phyloP scores from a whole-genome alignment of 2,329 filamentous ascomycete species.

The Metarhizium anisopliae region DNA sequence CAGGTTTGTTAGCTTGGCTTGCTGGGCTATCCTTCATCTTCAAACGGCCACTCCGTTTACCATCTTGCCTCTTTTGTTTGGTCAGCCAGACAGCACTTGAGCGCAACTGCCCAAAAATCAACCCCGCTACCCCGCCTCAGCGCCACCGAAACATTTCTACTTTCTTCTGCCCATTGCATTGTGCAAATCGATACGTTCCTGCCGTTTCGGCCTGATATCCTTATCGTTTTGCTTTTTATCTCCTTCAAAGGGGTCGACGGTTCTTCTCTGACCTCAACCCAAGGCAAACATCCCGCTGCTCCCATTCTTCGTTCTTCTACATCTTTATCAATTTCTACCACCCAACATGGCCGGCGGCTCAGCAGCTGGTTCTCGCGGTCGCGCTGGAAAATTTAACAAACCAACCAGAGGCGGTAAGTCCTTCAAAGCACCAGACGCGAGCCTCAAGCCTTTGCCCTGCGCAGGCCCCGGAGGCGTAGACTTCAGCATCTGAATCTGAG shows the following conservation, averaged over 20 bases:
- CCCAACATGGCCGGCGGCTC: slow-evolving; percentile 36
- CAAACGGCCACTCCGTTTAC: background rate
- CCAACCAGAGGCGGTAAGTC: slow-evolving; percentile 79
- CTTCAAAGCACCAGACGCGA: background rate
- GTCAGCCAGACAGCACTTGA: background rate
- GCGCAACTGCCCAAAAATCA: slow-evolving; percentile 8
- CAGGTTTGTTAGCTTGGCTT: background rate
- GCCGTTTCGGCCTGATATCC: background rate
- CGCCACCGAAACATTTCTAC: slow-evolving; percentile 2
- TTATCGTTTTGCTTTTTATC: background rate
- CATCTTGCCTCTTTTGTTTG: background rate
- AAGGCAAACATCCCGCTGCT: background rate
- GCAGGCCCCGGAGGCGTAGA: too few relatives aligned
- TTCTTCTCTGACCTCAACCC: background rate
- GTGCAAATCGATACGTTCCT: background rate
- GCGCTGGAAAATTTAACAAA: slow-evolving; percentile 92
- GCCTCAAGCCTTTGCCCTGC: too few relatives aligned
- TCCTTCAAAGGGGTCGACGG: background rate
- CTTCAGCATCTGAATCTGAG: too few relatives aligned
- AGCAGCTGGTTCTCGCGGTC: slow-evolving; percentile 53
- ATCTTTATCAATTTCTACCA: background rate
- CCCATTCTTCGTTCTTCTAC: background rate
- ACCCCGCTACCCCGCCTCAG: slow-evolving; percentile 30
- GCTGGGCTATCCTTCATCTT: background rate
- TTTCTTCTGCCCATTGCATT: background rate